These are phyloP conservation scores for Dipteronia dyeriana DNA, from an alignment of 345 rosid species.

Conservation along the genomic window DNA sequence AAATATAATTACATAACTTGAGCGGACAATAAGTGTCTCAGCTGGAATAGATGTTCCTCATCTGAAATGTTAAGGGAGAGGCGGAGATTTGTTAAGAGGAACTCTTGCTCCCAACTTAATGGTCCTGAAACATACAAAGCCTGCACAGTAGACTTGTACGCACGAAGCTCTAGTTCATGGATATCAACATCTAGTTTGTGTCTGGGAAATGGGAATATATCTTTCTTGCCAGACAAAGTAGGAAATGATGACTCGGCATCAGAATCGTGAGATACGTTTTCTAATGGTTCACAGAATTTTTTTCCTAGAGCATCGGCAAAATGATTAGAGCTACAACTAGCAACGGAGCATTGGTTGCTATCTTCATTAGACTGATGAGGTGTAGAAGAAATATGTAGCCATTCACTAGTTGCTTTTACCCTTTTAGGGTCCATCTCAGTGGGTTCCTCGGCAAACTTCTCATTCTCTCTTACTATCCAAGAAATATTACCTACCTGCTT, in stretches of 20 bases:
- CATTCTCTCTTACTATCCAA: background rate
- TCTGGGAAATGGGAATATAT: conserved; percentile 12
- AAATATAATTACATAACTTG: conserved; percentile 24
- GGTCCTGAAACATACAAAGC: conserved; percentile 51
- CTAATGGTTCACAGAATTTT: conserved; percentile 17
- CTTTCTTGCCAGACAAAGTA: conserved; percentile 17
- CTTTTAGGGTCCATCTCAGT: conserved; percentile 10
- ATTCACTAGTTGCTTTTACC: conserved; percentile 7
- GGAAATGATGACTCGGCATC: conserved; percentile 40
- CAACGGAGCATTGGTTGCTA: conserved; percentile 39
- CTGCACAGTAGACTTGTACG: conserved; percentile 37
- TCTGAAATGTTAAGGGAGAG: conserved; percentile 43
- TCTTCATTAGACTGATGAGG: conserved; percentile 25
- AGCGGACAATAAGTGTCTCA: conserved; percentile 36
- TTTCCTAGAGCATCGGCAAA: conserved; percentile 5
- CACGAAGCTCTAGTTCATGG: conserved; percentile 42
- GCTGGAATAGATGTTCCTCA: conserved; percentile 44
- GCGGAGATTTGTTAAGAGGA: conserved; percentile 46
- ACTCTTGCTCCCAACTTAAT: conserved; percentile 48
- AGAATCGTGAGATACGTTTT: conserved; percentile 17
- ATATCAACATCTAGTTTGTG: conserved; percentile 25
- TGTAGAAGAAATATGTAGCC: conserved; percentile 21
- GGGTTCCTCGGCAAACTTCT: conserved; percentile 12
- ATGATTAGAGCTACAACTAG: conserved; percentile 37
- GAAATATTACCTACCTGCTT: conserved; percentile 21